Evolutionary conservation across 108 stramenopile genomes (phyloP).

Genomic region (Pseudonitzschia delicatissima): DNA sequence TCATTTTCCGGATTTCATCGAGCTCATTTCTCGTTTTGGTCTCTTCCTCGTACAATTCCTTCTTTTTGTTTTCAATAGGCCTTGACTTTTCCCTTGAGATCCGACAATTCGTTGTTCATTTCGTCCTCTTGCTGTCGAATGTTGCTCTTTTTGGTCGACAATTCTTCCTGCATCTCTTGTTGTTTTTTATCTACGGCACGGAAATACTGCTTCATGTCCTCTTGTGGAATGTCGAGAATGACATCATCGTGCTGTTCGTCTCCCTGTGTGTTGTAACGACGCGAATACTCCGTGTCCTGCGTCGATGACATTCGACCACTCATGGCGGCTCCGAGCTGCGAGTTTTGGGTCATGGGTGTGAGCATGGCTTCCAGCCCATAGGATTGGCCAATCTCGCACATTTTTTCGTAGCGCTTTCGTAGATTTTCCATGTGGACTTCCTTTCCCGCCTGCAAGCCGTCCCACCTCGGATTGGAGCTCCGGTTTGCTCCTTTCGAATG

Average conservation of each 20-base stretch:
- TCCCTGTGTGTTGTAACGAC: slow-evolving; percentile 4
- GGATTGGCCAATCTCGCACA: slow-evolving; percentile 59
- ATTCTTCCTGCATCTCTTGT: slow-evolving; percentile 30
- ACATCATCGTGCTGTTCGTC: slow-evolving; percentile 5
- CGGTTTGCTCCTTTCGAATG: slow-evolving; percentile 40
- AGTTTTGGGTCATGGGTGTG: slow-evolving; percentile 18
- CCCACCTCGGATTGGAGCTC: slow-evolving; percentile 42
- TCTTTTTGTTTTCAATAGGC: slow-evolving; percentile 40
- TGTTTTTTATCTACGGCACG: slow-evolving; percentile 44
- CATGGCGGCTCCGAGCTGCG: neutral
- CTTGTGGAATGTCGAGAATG: slow-evolving; percentile 42
- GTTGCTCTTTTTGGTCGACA: slow-evolving; percentile 35
- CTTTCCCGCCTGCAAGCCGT: slow-evolving; percentile 55
- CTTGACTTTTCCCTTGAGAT: slow-evolving; percentile 54
- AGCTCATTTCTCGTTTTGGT: slow-evolving; percentile 17
- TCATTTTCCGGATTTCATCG: neutral
- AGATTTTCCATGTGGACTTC: slow-evolving; percentile 43
- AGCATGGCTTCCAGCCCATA: slow-evolving; percentile 46
- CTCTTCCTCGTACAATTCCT: slow-evolving; percentile 2
- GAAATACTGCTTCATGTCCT: slow-evolving; percentile 68
- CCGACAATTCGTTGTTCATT: slow-evolving; percentile 53
- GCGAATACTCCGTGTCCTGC: slow-evolving; percentile 31
- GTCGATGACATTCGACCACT: slow-evolving; percentile 31
- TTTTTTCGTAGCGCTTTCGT: slow-evolving; percentile 51
- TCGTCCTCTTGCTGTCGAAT: slow-evolving; percentile 50